phyloP scores from a whole-genome alignment of 2,329 filamentous ascomycete species.

The Beauveria sp. region DNA sequence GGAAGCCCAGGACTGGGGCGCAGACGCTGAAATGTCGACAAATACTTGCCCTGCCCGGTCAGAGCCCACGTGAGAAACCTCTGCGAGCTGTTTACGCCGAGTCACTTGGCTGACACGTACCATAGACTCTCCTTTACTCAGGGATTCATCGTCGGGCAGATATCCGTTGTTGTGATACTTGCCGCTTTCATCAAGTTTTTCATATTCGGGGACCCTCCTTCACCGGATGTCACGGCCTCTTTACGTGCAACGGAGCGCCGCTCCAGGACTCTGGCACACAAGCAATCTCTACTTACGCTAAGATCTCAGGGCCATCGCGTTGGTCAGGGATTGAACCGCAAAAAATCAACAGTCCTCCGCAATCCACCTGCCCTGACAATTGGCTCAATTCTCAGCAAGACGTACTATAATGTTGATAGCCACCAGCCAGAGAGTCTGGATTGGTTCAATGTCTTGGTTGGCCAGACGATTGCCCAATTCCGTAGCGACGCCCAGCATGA shows the following conservation, averaged over 20 bases:
- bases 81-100: background rate
- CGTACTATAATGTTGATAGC: conserved; percentile 92
- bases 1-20: background rate
- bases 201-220: conserved; percentile 92
- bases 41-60: conserved; percentile 34
- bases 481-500: conserved; percentile 87
- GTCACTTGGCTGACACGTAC: background rate
- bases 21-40: conserved; percentile 25
- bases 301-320: conserved; percentile 37
- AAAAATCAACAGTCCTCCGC: conserved; percentile 65
- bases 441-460: conserved; percentile 98
- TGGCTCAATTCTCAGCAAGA: conserved; percentile 90
- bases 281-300: conserved; percentile 62
- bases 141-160: conserved; percentile 85
- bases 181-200: conserved; percentile 99
- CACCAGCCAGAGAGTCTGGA: conserved; percentile 95
- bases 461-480: conserved; percentile 94
- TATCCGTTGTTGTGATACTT: conserved; percentile 84
- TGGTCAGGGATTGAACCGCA: conserved; percentile 46
- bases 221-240: conserved; percentile 70
- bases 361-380: conserved; percentile 73
- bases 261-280: conserved; percentile 67
- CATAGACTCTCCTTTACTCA: conserved; percentile 81
- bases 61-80: conserved; percentile 40
- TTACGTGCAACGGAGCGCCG: conserved; percentile 67